Percentiles rank a stretch among this genome's conserved stretches.
Conservation (phyloP, 129 eudicot genomes). For the Cynara cardunculus region DNA sequence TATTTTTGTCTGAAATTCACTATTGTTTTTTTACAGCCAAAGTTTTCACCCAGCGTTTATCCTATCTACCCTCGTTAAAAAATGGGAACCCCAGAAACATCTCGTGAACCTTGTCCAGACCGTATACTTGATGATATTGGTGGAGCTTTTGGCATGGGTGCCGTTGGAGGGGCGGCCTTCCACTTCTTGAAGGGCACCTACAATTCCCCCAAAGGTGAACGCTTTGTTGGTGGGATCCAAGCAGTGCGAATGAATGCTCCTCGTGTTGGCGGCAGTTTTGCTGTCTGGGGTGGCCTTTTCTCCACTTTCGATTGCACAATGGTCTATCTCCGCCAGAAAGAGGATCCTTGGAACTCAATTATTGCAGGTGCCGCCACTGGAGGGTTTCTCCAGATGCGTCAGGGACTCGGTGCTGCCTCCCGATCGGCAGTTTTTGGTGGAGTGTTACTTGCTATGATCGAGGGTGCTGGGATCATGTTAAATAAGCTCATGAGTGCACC, state of each 20-base stretch:
- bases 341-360: constrained; percentile 95
- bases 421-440: constrained; percentile 76
- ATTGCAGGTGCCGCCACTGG: constrained; percentile 98
- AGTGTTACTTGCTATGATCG: constrained; percentile 75
- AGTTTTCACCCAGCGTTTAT: too few relatives aligned
- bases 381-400: constrained; percentile 84
- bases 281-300: constrained; percentile 94
- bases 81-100: constrained; percentile 85
- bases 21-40: not conserved
- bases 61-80: not conserved
- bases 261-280: constrained; percentile 92
- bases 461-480: constrained; percentile 89
- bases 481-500: constrained; percentile 77
- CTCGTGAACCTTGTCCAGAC: constrained; percentile 88
- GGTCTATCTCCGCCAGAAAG: constrained; percentile 88
- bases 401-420: constrained; percentile 70
- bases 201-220: constrained; percentile 74
- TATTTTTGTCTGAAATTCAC: not conserved
- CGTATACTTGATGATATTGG: constrained; percentile 78
- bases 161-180: constrained; percentile 84
- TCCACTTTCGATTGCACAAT: constrained; percentile 88
- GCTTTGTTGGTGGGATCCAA: constrained; percentile 62
- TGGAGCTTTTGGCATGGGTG: constrained; percentile 91
- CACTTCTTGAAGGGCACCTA: constrained; percentile 76
- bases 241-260: constrained; percentile 91